Percentiles rank a stretch among this genome's conserved stretches.
These are phyloP conservation scores for Eutypella sp. DNA, from an alignment of 2,329 filamentous ascomycete genomes.

Conservation along the genomic window DNA sequence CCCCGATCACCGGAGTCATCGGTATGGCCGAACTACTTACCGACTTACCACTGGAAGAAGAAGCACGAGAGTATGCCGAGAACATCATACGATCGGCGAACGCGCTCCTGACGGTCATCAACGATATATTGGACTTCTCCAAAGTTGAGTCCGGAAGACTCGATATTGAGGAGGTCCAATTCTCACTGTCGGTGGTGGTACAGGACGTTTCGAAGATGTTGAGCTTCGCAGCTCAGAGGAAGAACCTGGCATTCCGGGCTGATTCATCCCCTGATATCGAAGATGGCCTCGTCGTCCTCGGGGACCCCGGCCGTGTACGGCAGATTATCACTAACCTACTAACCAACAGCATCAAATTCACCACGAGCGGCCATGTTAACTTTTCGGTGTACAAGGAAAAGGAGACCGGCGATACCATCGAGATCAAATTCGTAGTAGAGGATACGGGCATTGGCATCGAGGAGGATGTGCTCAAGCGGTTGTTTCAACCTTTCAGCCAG, in stretches of 20 bases:
- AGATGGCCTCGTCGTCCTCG: conserved; percentile 71
- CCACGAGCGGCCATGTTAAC: conserved; percentile 61
- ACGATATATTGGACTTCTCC: conserved; percentile 86
- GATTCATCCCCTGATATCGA: conserved; percentile 60
- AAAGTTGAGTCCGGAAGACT: conserved; percentile 76
- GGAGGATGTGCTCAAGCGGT: conserved; percentile 64
- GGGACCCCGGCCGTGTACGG: conserved; percentile 76
- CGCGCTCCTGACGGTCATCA: conserved; percentile 79
- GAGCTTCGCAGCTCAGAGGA: conserved; percentile 75
- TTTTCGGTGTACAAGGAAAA: conserved; percentile 60
- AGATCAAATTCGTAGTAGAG: conserved; percentile 66
- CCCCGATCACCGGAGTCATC: conserved; percentile 74
- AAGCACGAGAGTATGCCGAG: conserved; percentile 69
- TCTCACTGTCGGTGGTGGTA: conserved; percentile 67
- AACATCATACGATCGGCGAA: conserved; percentile 78
- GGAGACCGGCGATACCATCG: conserved; percentile 59
- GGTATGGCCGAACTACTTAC: conserved; percentile 73
- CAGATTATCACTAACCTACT: conserved; percentile 79
- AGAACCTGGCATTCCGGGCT: conserved; percentile 67
- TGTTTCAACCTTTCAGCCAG: conserved; percentile 80
- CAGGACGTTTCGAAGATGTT: conserved; percentile 84
- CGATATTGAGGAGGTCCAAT: conserved; percentile 77
- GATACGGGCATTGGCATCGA: conserved; percentile 81
- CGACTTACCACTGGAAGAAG: conserved; percentile 62
- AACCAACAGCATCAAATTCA: conserved; percentile 75